Evolutionary conservation across 805 yeast species (phyloP), one percentile per base, ranked within the genome.

Genomic region (Cyberlindnera veronae): DNA sequence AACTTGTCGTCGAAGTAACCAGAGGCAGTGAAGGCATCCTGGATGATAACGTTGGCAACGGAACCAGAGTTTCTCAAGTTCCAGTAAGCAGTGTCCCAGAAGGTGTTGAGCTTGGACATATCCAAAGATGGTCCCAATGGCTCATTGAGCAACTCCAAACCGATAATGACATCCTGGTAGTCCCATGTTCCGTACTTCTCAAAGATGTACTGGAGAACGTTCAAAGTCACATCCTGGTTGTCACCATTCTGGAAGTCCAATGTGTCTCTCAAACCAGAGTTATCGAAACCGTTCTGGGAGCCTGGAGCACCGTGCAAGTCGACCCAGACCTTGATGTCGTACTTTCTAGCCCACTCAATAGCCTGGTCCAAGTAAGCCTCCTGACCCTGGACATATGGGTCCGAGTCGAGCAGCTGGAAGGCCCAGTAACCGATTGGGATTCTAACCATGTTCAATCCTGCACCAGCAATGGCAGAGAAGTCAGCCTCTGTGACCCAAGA

Each of bases 381-480:
- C 63, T 85, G 95, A 24, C 97, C 97, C 56, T 74, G 78, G 24
- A 88, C 93, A 55, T 87, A 90, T 3, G 97, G 96, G 60, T 90
- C 97, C 39, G 68, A 68, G 16, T 69, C 74, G 32, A 76, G 66
- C 7, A 63, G 55, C 34, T 71, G 57, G 61, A 85, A 87, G 9
- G 96, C 96, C 98, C 98, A 91, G 67, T 90, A 90, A 10, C 96
- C 96, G 40, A 90, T 77, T 32, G 98, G 97, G 44, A 90, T 82
- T 55, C 97, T 78, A 16, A 88, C 96, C 49, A 82, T 69, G 63
- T 90, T 91, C 48, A 90, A 69, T 2, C 96, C 96, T 40, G 68
- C 69, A 11, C 52, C 55, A 5, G 71, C 70, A 38, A 90, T 85
- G 39, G 68, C 57, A 36, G 62, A 50, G 53, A 91, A 81, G 61